Evolutionary conservation across 495 filamentous ascomycete genomes (phyloP).

Genomic region (Penicillium mononematosum): DNA sequence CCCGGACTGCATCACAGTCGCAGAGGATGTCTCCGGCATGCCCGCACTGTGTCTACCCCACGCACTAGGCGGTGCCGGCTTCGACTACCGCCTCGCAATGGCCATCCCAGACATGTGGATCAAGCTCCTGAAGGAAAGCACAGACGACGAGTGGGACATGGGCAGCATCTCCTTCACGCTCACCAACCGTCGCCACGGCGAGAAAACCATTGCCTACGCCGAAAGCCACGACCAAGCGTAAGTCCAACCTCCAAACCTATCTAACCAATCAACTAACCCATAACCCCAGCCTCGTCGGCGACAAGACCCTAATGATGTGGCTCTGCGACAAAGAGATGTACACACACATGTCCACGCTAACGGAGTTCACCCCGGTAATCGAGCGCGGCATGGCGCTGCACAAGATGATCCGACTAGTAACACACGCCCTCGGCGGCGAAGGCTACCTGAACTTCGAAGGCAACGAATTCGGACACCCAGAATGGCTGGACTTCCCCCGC

Average conservation of each 20-base stretch:
- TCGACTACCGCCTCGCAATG: conserved; percentile 98
- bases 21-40: conserved; percentile 98
- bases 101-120: conserved; percentile 99
- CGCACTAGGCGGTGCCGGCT: conserved; percentile 85
- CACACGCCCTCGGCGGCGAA: conserved; percentile 92
- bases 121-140: conserved; percentile 92
- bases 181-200: conserved; percentile 88
- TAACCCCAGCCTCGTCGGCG: conserved; percentile 75
- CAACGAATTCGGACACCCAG: conserved; percentile 97
- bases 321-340: conserved; percentile 97
- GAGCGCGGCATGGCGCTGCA: conserved; percentile 87
- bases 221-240: conserved; percentile 99
- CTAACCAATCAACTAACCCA: conserved; percentile 29
- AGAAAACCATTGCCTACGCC: conserved; percentile 97
- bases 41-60: conserved; percentile 86
- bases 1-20: conserved; percentile 83
- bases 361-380: conserved; percentile 83
- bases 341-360: conserved; percentile 90
- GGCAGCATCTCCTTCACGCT: conserved; percentile 79
- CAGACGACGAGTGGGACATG: conserved; percentile 93
- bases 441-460: conserved; percentile 98
- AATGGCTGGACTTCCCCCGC: conserved; percentile 98
- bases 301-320: conserved; percentile 96
- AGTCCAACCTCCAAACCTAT: conserved; percentile 35
- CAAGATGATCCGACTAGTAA: conserved; percentile 95